Evolutionary conservation across 495 filamentous ascomycete genomes (phyloP).

Genomic region (Oidiodendron maius): DNA sequence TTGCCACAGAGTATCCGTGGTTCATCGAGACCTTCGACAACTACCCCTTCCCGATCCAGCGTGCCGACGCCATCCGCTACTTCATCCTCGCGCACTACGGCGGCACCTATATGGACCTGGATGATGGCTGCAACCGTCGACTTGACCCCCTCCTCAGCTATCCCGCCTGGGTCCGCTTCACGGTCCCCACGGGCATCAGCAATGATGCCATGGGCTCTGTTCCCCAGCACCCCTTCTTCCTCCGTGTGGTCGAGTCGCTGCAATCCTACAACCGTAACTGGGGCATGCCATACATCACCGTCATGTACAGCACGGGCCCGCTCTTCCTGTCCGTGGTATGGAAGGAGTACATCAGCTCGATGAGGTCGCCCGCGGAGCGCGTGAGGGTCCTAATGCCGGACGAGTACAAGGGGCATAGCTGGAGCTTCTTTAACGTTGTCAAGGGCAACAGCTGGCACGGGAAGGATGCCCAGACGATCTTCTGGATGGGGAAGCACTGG

Average conservation of each 20-base stretch:
- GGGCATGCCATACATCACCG: conserved; percentile 78
- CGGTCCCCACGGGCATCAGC: conserved; percentile 76
- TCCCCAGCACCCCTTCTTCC: conserved; percentile 80
- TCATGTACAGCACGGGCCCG: conserved; percentile 84
- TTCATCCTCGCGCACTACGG: conserved; percentile 81
- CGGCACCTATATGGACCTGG: conserved; percentile 84
- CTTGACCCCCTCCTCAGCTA: conserved; percentile 78
- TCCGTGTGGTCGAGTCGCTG: conserved; percentile 62
- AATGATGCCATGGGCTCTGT: conserved; percentile 85
- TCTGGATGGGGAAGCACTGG: conserved; percentile 80
- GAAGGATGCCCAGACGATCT: conserved; percentile 67
- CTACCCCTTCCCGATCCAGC: conserved; percentile 77
- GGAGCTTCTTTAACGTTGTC: conserved; percentile 76
- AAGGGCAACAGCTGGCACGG: conserved; percentile 73
- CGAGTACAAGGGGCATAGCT: conserved; percentile 64
- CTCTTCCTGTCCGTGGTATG: conserved; percentile 81
- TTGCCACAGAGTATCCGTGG: conserved; percentile 70
- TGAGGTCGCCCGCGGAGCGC: conserved; percentile 18
- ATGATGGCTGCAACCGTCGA: conserved; percentile 80
- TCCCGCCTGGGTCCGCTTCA: conserved; percentile 76
- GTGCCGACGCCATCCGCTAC: conserved; percentile 83
- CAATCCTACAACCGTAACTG: conserved; percentile 69
- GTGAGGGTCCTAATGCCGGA: conserved; percentile 50
- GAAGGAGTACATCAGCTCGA: conserved; percentile 55
- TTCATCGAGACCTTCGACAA: conserved; percentile 78